Percentiles rank a stretch among this genome's conserved stretches.
Evolutionary conservation across 1,139 yeast species (phyloP).

Genomic region (Scheffersomyces insectosa): DNA sequence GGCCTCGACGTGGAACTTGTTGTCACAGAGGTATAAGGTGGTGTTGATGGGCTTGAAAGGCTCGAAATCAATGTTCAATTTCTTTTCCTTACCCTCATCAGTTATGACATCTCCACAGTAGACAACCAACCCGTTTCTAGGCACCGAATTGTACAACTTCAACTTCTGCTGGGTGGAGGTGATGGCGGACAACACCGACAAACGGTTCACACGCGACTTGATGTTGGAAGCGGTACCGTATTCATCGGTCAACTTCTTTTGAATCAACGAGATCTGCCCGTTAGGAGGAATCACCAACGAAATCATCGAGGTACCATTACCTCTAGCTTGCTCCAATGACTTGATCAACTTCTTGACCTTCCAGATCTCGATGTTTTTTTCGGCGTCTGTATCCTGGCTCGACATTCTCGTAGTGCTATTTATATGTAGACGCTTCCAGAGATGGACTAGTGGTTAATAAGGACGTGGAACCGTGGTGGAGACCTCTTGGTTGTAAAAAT

Average conservation of each 20-base stretch:
- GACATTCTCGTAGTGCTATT: constrained; percentile 10
- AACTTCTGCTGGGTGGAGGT: constrained; percentile 97
- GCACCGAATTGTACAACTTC: constrained; percentile 85
- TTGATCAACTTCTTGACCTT: constrained; percentile 92
- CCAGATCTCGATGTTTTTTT: constrained; percentile 98
- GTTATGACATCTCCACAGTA: constrained; percentile 98
- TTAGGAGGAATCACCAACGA: constrained; percentile 93
- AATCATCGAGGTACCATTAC: constrained; percentile 99
- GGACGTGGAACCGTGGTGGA: no score
- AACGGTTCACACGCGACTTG: constrained; percentile 94
- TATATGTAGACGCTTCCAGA: no score
- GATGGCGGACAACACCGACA: constrained; percentile 92
- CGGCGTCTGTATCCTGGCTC: constrained; percentile 59
- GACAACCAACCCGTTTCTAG: constrained; percentile 89
- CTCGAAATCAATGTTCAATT: constrained; percentile 91
- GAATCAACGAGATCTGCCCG: constrained; percentile 85
- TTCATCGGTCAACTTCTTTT: constrained; percentile 95
- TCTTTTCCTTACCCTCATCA: constrained; percentile 96
- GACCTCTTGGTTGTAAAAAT: no score
- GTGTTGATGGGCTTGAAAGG: constrained; percentile 99
- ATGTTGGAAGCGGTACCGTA: constrained; percentile 98
- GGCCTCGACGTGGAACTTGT: constrained; percentile 97
- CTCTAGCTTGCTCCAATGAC: constrained; percentile 86
- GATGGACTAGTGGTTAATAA: no score
- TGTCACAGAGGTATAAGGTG: constrained; percentile 91